phyloP scores from a whole-genome alignment of 805 yeast genomes.

The Spathaspora passalidarum region DNA sequence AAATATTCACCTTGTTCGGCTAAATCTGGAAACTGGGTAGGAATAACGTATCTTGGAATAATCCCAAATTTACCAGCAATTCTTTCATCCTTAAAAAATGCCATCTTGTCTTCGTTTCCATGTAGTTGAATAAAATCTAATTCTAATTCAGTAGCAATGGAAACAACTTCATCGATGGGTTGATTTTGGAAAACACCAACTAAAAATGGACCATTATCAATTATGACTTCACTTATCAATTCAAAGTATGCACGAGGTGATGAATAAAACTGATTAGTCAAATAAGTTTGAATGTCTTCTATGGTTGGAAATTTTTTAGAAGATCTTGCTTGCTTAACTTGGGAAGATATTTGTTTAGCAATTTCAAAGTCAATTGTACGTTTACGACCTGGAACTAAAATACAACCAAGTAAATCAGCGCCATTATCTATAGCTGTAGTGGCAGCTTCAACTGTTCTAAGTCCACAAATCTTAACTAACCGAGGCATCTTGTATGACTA shows the following conservation, averaged over 20 bases:
- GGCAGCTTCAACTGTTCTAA: slow-evolving; percentile 68
- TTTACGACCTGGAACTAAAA: slow-evolving; percentile 77
- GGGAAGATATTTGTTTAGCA: slow-evolving; percentile 25
- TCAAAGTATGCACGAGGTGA: slow-evolving; percentile 28
- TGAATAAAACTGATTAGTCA: slow-evolving; percentile 8
- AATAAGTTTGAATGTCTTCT: slow-evolving; percentile 12
- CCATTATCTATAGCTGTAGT: slow-evolving; percentile 63
- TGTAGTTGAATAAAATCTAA: slow-evolving; percentile 87
- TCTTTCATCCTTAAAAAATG: slow-evolving; percentile 28
- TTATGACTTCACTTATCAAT: slow-evolving; percentile 17
- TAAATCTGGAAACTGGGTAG: slow-evolving; percentile 47
- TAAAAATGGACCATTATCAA: slow-evolving; percentile 56
- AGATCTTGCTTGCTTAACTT: slow-evolving; percentile 24
- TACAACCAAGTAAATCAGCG: slow-evolving; percentile 79
- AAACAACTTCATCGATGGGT: slow-evolving; percentile 55
- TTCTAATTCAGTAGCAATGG: slow-evolving; percentile 38
- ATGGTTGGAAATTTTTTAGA: slow-evolving; percentile 17
- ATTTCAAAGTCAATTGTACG: slow-evolving; percentile 54
- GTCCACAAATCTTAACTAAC: slow-evolving; percentile 84
- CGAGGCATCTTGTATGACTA: slow-evolving; percentile 2
- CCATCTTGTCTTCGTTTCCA: slow-evolving; percentile 59
- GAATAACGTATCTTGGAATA: slow-evolving; percentile 65
- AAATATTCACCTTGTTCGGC: slow-evolving; percentile 8
- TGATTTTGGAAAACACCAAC: slow-evolving; percentile 95
- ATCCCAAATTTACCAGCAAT: slow-evolving; percentile 46